Base-by-base conservation (phyloP, 192 early-diverging fungal species). In the Oehlia diaphana region DNA sequence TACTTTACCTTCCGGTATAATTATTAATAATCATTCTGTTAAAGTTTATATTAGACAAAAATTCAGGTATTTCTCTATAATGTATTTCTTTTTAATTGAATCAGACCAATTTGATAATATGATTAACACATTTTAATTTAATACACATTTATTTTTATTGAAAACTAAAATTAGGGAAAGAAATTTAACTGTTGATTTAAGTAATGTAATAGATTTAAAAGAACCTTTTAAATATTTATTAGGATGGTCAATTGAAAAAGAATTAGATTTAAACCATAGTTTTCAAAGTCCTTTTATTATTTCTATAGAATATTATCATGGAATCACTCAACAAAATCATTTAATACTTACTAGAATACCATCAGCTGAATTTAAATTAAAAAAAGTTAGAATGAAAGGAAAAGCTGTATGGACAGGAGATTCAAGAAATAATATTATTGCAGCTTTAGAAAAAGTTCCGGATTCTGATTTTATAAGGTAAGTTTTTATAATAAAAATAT, bases 301-400 rank as follows among this genome's bases (percentile, higher is more conserved):
- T 61, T 84, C 77, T 7, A 63, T 91, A 14, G 83, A 84, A 12
- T 86, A 87, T 63, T 79, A 81, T n/a, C 91, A 93, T 68, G 58
- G 44, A 2, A 83, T 81, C 19, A 87, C 89, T 0, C 81, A 80
- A 12, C 65, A 72, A 10, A 91, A 92, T 69, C 92, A 89, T 80
- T 79, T 83, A 53, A 91, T 92, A 67, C 81, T 93, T 65, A 87
- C 87, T 10, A n/a, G 28, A 42, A 71, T 79, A 58, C 68, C 77
- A 9, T 64, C 37, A 23, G 67, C 77, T 9, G 37, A 61, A 31
- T 70, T 79, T 63, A 13, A 49, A 61, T 33, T 79, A 21, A 79
- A 79, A 9, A 68, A 70, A 23, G 49, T 26, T 44, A 62, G 37
- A 39, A 50, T 76, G 8, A 76, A 76, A 33, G 77, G 87, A 65